Evolutionary conservation across 2,329 filamentous ascomycete species (phyloP).

Genomic region (Penicillium sp.): DNA sequence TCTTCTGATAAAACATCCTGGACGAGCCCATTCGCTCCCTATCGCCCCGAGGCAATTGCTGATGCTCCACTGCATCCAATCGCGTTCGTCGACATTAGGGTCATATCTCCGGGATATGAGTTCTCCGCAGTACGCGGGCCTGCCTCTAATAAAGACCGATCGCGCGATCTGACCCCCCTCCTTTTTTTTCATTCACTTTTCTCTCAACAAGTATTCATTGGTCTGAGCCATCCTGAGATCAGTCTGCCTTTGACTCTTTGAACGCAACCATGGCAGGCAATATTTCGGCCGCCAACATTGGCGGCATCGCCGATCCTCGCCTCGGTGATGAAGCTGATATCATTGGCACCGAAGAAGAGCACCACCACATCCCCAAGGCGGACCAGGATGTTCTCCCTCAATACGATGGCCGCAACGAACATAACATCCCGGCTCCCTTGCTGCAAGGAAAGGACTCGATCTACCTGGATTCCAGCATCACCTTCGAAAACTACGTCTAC

Average conservation of each 20-base stretch:
- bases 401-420: not conserved
- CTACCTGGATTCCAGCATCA: slow-evolving; percentile 27
- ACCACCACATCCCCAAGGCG: slow-evolving; percentile 4
- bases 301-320: slow-evolving; percentile 16
- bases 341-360: slow-evolving; percentile 21
- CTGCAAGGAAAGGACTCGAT: slow-evolving; percentile 2
- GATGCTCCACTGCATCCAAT: not conserved
- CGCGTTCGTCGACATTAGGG: not conserved
- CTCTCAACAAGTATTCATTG: not conserved
- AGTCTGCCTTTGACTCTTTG: not conserved
- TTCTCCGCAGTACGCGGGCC: not conserved
- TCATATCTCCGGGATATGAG: not conserved
- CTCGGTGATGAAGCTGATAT: slow-evolving; percentile 16
- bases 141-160: not conserved
- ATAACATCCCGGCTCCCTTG: slow-evolving; percentile 1
- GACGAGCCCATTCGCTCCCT: not conserved
- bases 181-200: not conserved
- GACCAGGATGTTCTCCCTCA: not conserved
- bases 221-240: not conserved
- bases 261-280: slow-evolving; percentile 10
- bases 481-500: slow-evolving; percentile 40
- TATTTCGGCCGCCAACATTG: slow-evolving; percentile 8
- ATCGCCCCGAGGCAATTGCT: not conserved
- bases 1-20: not conserved
- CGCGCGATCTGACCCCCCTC: not conserved